Evolutionary conservation across 2,329 filamentous ascomycete species (phyloP).

Genomic region (Biscogniauxia marginata): DNA sequence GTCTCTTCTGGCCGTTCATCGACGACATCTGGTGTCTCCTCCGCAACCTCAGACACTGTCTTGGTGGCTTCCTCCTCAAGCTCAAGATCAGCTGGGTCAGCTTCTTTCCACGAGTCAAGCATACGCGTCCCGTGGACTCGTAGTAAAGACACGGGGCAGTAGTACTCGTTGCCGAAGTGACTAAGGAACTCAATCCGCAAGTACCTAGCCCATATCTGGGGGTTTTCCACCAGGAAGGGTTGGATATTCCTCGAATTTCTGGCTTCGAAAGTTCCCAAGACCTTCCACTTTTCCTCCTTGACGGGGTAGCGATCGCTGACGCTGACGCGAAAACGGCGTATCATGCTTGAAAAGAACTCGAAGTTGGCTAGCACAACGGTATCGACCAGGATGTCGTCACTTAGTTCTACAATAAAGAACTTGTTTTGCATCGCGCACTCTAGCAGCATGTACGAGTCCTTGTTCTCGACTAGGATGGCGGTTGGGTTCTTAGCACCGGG

Average conservation of each 20-base stretch:
- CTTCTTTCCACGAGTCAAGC: conserved; percentile 88
- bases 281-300: conserved; percentile 88
- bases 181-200: conserved; percentile 86
- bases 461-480: conserved; percentile 90
- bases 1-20: conserved; percentile 21
- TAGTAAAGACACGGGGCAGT: conserved; percentile 87
- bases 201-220: conserved; percentile 94
- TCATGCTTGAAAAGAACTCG: conserved; percentile 98
- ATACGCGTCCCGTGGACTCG: conserved; percentile 95
- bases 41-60: conserved; percentile 31
- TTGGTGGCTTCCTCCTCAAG: conserved; percentile 47
- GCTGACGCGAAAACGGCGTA: conserved; percentile 84
- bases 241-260: conserved; percentile 92
- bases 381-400: conserved; percentile 82
- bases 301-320: conserved; percentile 94
- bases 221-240: conserved; percentile 89
- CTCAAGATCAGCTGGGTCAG: conserved; percentile 66
- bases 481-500: conserved; percentile 82
- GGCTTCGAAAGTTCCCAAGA: conserved; percentile 84
- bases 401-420: conserved; percentile 91
- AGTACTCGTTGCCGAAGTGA: conserved; percentile 95
- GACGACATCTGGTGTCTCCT: conserved; percentile 25
- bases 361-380: conserved; percentile 98
- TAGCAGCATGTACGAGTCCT: conserved; percentile 97
- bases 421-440: conserved; percentile 86